Evolutionary conservation across 495 filamentous ascomycete genomes (phyloP).

Genomic region (Neurospora sp.): DNA sequence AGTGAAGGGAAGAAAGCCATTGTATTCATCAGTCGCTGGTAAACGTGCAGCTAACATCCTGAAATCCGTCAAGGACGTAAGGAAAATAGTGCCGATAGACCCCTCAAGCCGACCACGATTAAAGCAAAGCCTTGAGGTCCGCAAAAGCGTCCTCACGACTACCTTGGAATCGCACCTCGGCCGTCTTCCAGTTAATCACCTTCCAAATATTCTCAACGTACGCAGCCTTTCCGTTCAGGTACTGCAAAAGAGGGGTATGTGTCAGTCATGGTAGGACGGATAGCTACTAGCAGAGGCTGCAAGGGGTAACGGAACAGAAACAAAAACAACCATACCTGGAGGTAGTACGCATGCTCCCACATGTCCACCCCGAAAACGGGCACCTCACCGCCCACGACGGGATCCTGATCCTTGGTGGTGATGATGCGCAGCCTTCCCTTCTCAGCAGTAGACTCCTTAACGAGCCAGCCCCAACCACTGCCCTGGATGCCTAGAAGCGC

Average conservation of each 20-base stretch:
- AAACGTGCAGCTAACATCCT: background rate
- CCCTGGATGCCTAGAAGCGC: conserved; percentile 50
- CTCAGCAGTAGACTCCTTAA: conserved; percentile 53
- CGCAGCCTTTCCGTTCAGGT: conserved; percentile 95
- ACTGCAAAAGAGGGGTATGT: conserved; percentile 29
- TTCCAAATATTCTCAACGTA: conserved; percentile 97
- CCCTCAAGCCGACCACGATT: background rate
- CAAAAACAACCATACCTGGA: conserved; percentile 71
- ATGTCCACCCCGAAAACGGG: conserved; percentile 92
- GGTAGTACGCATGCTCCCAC: conserved; percentile 67
- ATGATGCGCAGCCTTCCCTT: conserved; percentile 65
- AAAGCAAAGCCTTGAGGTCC: conserved; percentile 25
- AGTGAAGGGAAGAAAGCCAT: background rate
- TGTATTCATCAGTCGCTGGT: background rate
- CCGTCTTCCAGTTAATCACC: conserved; percentile 94
- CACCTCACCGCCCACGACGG: conserved; percentile 75
- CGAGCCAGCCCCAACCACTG: conserved; percentile 80
- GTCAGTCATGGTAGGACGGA: conserved; percentile 3
- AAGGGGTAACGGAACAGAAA: conserved; percentile 13
- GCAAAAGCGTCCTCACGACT: conserved; percentile 27
- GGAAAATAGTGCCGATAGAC: background rate
- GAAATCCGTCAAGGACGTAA: background rate
- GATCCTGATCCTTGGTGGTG: conserved; percentile 87
- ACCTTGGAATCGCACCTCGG: conserved; percentile 65
- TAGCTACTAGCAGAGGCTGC: background rate